Evolutionary conservation across 345 rosid species (phyloP).

Genomic region (Brassica juncea): DNA sequence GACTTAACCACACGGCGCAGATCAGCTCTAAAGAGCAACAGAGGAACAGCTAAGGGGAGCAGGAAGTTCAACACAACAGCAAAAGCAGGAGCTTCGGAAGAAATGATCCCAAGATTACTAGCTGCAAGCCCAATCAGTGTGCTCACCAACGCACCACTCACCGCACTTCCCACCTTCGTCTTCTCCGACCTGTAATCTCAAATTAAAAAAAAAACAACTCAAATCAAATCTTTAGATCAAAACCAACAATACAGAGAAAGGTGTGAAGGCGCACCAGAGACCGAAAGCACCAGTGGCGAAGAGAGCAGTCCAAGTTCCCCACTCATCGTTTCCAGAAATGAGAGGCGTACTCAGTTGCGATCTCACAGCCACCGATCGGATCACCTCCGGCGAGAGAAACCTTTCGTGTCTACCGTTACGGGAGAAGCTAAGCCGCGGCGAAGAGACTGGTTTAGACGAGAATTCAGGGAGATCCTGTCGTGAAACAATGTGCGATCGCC

Average conservation of each 20-base stretch:
- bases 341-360: slow-evolving; percentile 65
- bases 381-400: slow-evolving; percentile 40
- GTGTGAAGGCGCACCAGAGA: slow-evolving; percentile 57
- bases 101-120: slow-evolving; percentile 72
- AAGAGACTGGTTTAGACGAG: slow-evolving; percentile 16
- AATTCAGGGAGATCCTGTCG: slow-evolving; percentile 28
- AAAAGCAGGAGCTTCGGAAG: slow-evolving; percentile 70
- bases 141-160: slow-evolving; percentile 89
- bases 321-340: slow-evolving; percentile 66
- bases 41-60: slow-evolving; percentile 79
- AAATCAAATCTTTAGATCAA: slow-evolving; percentile 3
- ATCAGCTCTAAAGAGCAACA: slow-evolving; percentile 79
- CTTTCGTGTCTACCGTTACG: slow-evolving; percentile 25
- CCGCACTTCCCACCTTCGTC: slow-evolving; percentile 73
- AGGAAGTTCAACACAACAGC: slow-evolving; percentile 63
- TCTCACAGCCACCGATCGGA: slow-evolving; percentile 48
- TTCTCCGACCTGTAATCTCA: slow-evolving; percentile 72
- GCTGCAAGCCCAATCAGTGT: slow-evolving; percentile 81
- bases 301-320: slow-evolving; percentile 91
- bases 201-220: neutral
- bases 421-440: slow-evolving; percentile 13
- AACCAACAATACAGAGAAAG: neutral
- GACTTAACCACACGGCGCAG: slow-evolving; percentile 69
- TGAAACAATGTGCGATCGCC: slow-evolving; percentile 29
- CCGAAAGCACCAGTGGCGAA: slow-evolving; percentile 77